These are phyloP conservation scores for Phytophthora brassicae DNA, from an alignment of 352 stramenopile species.

Conservation along the genomic window DNA sequence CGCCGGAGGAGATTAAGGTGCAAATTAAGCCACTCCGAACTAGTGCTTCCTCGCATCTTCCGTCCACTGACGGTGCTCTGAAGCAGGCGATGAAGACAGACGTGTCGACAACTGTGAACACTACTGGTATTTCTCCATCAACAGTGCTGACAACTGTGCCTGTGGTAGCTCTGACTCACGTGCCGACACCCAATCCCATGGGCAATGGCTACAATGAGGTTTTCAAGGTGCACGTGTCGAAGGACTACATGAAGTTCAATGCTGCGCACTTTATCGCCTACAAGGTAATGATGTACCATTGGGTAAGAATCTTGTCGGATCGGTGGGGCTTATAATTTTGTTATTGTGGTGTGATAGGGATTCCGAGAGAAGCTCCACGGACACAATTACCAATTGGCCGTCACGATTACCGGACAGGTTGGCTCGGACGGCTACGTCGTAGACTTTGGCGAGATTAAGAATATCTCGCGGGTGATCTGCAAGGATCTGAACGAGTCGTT, in stretches of 20 bases:
- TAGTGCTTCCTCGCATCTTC: constrained; percentile 2
- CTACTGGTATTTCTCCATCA: neutral
- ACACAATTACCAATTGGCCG: constrained; percentile 96
- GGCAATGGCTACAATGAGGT: constrained; percentile 58
- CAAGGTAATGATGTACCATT: constrained; percentile 49
- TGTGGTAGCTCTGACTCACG: constrained; percentile 5
- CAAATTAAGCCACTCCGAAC: constrained; percentile 69
- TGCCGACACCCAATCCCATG: constrained; percentile 27
- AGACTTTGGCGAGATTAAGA: constrained; percentile 98
- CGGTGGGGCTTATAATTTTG: neutral
- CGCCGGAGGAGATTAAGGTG: constrained; percentile 71
- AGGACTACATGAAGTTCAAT: constrained; percentile 93
- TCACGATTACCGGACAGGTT: constrained; percentile 88
- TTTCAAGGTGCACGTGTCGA: constrained; percentile 89
- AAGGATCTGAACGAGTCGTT: constrained; percentile 98
- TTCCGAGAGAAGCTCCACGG: constrained; percentile 97
- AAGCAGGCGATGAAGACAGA: constrained; percentile 4
- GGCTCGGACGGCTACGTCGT: constrained; percentile 95
- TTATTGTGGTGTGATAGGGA: constrained; percentile 37
- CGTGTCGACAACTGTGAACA: neutral
- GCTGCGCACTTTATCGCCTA: constrained; percentile 89
- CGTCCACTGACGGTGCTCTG: constrained; percentile 3
- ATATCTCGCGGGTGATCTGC: constrained; percentile 92
- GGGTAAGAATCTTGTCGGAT: neutral
- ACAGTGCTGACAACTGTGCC: neutral